Evolutionary conservation across 148 eudicot species (phyloP).

Genomic region (Talinum fruticosum): DNA sequence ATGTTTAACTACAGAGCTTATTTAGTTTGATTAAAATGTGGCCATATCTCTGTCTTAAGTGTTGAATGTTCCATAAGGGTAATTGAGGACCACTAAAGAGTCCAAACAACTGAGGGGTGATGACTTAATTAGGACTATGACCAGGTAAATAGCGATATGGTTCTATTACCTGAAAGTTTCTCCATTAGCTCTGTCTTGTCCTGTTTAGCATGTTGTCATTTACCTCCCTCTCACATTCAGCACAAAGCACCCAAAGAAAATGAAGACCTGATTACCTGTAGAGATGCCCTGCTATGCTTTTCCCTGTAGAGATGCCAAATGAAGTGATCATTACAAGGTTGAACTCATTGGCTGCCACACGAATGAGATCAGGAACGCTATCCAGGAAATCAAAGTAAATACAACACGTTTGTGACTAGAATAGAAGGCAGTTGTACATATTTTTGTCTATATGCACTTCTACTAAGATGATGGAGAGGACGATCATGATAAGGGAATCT

Average conservation of each 20-base stretch:
- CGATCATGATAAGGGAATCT: conserved; percentile 21
- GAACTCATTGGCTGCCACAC: conserved; percentile 10
- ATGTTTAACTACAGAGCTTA: too few species aligned
- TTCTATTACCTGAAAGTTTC: not conserved
- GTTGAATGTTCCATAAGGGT: not conserved
- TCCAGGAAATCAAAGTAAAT: conserved; percentile 7
- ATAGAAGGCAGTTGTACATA: not conserved
- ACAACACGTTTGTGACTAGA: conserved; percentile 19
- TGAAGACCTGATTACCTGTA: not conserved
- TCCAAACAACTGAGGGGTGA: not conserved
- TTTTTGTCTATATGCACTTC: conserved; percentile 16
- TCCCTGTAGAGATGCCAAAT: not conserved
- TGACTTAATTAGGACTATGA: not conserved
- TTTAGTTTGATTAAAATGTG: too few species aligned
- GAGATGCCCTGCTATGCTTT: not conserved
- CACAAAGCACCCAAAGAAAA: not conserved
- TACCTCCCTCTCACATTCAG: not conserved
- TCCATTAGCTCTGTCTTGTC: not conserved
- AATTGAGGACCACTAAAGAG: not conserved
- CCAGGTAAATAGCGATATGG: not conserved
- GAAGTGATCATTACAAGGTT: conserved; percentile 7
- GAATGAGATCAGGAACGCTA: conserved; percentile 14
- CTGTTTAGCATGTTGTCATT: conserved; percentile 2
- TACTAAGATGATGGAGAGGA: conserved; percentile 11
- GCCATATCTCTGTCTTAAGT: not conserved